These are phyloP conservation scores for Hanseniaspora hatyaiensis DNA, from an alignment of 805 yeast genomes.

Conservation along the genomic window DNA sequence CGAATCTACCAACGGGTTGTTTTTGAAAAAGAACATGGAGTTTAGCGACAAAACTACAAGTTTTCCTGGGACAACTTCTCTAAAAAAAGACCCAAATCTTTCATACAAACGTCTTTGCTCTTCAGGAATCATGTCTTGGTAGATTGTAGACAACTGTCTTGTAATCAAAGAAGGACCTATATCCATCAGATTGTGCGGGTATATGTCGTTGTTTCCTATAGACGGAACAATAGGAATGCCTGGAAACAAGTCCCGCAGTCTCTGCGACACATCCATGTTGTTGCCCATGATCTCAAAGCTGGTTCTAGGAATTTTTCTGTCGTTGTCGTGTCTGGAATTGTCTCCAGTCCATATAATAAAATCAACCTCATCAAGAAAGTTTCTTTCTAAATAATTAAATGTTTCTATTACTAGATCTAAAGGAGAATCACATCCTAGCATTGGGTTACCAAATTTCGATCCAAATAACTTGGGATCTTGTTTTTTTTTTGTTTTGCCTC, in stretches of 20 bases:
- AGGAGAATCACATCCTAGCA: conserved; percentile 70
- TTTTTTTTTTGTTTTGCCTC: conserved; percentile 16
- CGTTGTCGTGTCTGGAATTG: conserved; percentile 75
- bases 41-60: conserved; percentile 71
- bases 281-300: conserved; percentile 58
- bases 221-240: conserved; percentile 49
- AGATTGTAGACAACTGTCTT: conserved; percentile 58
- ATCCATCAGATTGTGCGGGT: conserved; percentile 74
- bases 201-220: conserved; percentile 78
- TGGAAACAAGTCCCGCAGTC: conserved; percentile 13
- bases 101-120: conserved; percentile 65
- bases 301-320: conserved; percentile 59
- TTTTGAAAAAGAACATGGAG: conserved; percentile 60
- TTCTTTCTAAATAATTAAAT: conserved; percentile 50
- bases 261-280: conserved; percentile 39
- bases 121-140: conserved; percentile 65
- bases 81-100: conserved; percentile 61
- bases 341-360: conserved; percentile 89
- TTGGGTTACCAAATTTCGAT: conserved; percentile 62
- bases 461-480: conserved; percentile 35
- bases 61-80: conserved; percentile 67
- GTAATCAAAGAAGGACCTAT: conserved; percentile 86
- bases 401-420: conserved; percentile 49
- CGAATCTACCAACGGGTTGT: conserved; percentile 72
- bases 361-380: conserved; percentile 60